Evolutionary conservation across 2,329 filamentous ascomycete species (phyloP).

Genomic region (Cytospora leucostoma): DNA sequence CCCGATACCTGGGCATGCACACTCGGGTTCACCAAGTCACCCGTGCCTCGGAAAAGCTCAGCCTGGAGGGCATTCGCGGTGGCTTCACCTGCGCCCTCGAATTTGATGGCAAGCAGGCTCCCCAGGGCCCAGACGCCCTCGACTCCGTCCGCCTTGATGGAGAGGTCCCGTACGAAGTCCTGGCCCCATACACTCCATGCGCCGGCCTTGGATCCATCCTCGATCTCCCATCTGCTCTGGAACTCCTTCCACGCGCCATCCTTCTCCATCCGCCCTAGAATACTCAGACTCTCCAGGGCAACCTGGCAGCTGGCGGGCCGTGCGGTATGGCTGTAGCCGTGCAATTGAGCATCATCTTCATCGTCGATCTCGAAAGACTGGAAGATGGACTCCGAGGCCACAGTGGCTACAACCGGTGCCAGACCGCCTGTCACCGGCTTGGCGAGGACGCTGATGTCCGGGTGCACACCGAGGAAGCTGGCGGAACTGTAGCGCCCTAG

Average conservation of each 20-base stretch:
- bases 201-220: background rate
- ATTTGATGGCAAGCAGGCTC: conserved; percentile 53
- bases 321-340: conserved; percentile 86
- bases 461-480: conserved; percentile 66
- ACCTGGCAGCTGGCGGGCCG: conserved; percentile 81
- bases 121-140: conserved; percentile 6
- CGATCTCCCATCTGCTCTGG: background rate
- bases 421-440: conserved; percentile 83
- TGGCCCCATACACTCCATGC: conserved; percentile 29
- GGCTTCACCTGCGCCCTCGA: conserved; percentile 41
- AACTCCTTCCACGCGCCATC: conserved; percentile 37
- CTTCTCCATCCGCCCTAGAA: conserved; percentile 60
- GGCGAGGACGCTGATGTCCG: conserved; percentile 79
- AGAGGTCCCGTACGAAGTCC: conserved; percentile 5
- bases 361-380: conserved; percentile 68
- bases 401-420: conserved; percentile 73
- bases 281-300: conserved; percentile 64
- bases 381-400: conserved; percentile 75
- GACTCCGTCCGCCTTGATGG: background rate
- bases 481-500: conserved; percentile 72
- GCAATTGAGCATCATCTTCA: conserved; percentile 77
- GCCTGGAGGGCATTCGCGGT: conserved; percentile 44
- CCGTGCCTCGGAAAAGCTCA: conserved; percentile 33
- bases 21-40: conserved; percentile 44
- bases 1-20: conserved; percentile 57